phyloP scores from a whole-genome alignment of 225 moss, liverwort and hornwort genomes.

The Marchantia paleacea region DNA sequence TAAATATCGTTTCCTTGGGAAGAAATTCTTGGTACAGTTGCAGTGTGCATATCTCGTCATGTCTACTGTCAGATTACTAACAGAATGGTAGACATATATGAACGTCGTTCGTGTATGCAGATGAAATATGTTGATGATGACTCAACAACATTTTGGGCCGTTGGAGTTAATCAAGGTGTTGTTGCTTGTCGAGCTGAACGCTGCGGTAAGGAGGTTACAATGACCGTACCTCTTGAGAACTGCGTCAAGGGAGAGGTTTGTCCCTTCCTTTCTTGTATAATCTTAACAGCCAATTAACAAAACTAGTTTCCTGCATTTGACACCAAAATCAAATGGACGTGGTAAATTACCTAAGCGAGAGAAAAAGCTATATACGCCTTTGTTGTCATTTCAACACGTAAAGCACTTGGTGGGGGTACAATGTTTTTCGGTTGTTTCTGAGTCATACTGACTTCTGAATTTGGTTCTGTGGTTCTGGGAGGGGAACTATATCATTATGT shows the following conservation, averaged over 20 bases:
- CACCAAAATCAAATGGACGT: not conserved
- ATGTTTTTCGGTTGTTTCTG: too few species aligned
- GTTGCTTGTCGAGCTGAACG: slow-evolving; percentile 68
- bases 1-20: not conserved
- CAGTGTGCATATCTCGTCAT: too few species aligned
- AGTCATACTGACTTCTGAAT: too few species aligned
- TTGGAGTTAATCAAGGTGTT: slow-evolving; percentile 55
- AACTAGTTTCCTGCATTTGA: not conserved
- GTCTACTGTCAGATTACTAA: not conserved
- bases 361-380: too few species aligned
- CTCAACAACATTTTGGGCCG: slow-evolving; percentile 94
- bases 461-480: not conserved
- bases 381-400: too few species aligned
- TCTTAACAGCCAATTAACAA: slow-evolving; percentile 44
- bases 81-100: not conserved
- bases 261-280: not conserved
- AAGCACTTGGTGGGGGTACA: too few species aligned
- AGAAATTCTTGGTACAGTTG: not conserved
- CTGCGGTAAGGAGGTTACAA: slow-evolving; percentile 77
- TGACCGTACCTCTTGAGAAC: slow-evolving; percentile 84
- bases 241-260: slow-evolving; percentile 72
- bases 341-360: too few species aligned
- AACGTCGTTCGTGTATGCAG: slow-evolving; percentile 36
- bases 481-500: not conserved
- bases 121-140: slow-evolving; percentile 92